These are phyloP conservation scores for Cladosporium colombiae DNA, from an alignment of 2,329 filamentous ascomycete genomes.

Conservation along the genomic window DNA sequence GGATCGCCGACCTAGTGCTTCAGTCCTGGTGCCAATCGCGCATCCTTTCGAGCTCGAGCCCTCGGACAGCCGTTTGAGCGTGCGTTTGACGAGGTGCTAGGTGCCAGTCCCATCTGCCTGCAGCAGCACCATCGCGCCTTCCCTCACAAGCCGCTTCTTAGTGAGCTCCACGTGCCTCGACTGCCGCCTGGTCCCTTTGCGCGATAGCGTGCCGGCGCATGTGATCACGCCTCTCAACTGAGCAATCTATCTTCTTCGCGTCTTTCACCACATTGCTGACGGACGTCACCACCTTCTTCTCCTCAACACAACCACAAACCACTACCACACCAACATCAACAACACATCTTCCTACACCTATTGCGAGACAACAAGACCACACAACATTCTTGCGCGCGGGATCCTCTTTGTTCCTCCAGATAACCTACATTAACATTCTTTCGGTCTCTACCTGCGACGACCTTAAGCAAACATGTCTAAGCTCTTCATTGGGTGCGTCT, in stretches of 20 bases:
- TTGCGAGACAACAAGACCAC: background rate
- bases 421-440: constrained; percentile 22
- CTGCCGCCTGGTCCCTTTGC: constrained; percentile 13
- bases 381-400: background rate
- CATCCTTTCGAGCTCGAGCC: constrained; percentile 11
- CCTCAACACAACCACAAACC: constrained; percentile 4
- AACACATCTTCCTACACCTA: background rate
- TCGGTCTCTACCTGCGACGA: constrained; percentile 35
- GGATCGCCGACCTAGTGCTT: constrained; percentile 4
- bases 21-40: constrained; percentile 17
- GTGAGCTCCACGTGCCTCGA: constrained; percentile 17
- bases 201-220: constrained; percentile 21
- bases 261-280: constrained; percentile 3
- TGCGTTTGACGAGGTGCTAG: background rate
- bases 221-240: constrained; percentile 18
- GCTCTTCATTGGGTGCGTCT: constrained; percentile 85
- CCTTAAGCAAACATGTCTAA: constrained; percentile 70
- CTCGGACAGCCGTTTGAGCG: constrained; percentile 12
- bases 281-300: constrained; percentile 11
- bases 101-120: background rate
- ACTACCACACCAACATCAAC: background rate
- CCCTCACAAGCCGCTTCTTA: constrained; percentile 12
- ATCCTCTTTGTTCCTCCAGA: background rate
- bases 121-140: constrained; percentile 11
- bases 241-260: constrained; percentile 16